Evolutionary conservation across 495 filamentous ascomycete species (phyloP), one percentile per base, ranked within the genome.

Genomic region (Penicillium canescens): DNA sequence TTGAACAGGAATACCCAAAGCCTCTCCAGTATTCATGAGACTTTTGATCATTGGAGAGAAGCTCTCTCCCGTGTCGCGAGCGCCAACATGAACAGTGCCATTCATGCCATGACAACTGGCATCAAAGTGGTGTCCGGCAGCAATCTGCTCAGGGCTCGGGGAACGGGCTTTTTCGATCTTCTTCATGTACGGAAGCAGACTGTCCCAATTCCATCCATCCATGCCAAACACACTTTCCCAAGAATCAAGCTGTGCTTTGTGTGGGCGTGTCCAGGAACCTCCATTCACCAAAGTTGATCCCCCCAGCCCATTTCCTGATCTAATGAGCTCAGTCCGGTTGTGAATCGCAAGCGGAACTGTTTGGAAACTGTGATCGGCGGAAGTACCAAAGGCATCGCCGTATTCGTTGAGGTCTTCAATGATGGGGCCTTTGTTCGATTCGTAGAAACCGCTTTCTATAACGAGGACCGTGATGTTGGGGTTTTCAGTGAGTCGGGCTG

Each of bases 261-360:
- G 70, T 0, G 75, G 63, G 38, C 78, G 71, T 12, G 80, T 71
- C 56, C 71, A 74, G 56, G 78, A 74, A 41, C 73, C 66, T 34
- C 76, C 77, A 50, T 85, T 86, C 51, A 86, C 69, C 6, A 73
- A 74, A 8, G 80, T 84, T 13, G 79, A 79, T 4, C 83, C 85
- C 10, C 84, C 85, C 3, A 72, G 63, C 6, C 63, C 65, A 8
- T 68, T 69, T 14, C 63, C 66, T 4, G 66, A 59, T 18, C 50
- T 42, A 37, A 69, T 60, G 10, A 39, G 20, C 12, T 45, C 46
- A 1, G 57, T 48, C 4, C 47, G 56, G 11, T 57, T 57, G 16
- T 65, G 55, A 43, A 58, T 62, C 3, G 42, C 49, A 9, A 52
- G 54, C 3, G 37, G 12, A 7, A 49, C 31, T 12, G 66, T 67